Evolutionary conservation across 1,139 yeast species (phyloP), one percentile per base, ranked within the genome.

Genomic region (Yamadazyma friedrichii): DNA sequence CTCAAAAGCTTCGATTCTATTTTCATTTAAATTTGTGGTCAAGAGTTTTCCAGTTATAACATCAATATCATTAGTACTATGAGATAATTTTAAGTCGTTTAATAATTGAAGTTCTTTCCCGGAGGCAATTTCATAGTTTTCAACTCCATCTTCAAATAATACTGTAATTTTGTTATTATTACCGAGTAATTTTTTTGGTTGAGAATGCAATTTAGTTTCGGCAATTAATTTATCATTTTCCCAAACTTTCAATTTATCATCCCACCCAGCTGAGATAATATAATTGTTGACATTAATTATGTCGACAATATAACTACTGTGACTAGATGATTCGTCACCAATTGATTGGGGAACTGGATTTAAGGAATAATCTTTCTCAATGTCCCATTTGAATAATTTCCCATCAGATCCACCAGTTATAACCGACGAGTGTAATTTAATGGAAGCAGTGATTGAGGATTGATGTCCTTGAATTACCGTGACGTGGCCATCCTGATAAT

Each of bases 371-470:
- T 69, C 71, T 1, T 59, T 53, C 1, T 57, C 46, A 3, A 64
- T 39, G 12, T 59, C 60, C 94, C 96, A 87, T 45, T 71, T 61
- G 43, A 76, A 64, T n/a, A 88, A 61, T 38, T 76, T 66, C 15
- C 98, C 97, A 59, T 91, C 96, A 42, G 87, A 80, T 12, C 93
- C 82, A n/a, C 96, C 97, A 4, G 94, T 77, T 48, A 63, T 65
- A 15, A 82, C 48, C 1, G 45, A 50, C 0, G 55, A 53, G 2
- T 29, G 59, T 1, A 61, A 55, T 10, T 53, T 49, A 3, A 56
- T 54, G 4, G 69, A 55, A 1, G 77, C 60, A 1, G 96, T 87
- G 42, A 93, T 76, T 15, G 89, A 75, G 52, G 81, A 80, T 60
- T 89, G 96, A 55, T 93, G 98, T 15, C 98, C 97, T 40, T 66